Conservation (phyloP, 108 stramenopile genomes). For the Aureococcus anophagefferens region DNA sequence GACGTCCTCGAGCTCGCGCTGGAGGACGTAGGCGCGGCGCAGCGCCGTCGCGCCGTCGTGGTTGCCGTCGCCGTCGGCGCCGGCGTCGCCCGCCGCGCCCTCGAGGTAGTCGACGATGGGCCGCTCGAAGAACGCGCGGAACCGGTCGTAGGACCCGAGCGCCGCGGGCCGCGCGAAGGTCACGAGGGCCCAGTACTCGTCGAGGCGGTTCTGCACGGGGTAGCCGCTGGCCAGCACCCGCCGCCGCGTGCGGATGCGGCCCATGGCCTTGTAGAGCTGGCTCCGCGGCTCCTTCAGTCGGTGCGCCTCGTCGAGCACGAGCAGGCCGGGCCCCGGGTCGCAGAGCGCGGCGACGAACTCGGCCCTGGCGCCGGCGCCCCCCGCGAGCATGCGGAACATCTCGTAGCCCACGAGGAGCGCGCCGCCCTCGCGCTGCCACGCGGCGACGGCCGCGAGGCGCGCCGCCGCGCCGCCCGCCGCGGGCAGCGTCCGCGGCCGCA, state of each 20-base stretch:
- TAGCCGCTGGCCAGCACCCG: constrained; percentile 10
- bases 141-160: not conserved
- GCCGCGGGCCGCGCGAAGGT: constrained; percentile 2
- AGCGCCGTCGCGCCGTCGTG: not conserved
- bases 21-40: not conserved
- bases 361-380: not conserved
- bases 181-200: constrained; percentile 15
- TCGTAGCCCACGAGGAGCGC: constrained; percentile 9
- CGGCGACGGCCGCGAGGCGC: not conserved
- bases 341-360: not conserved
- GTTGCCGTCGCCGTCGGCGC: not conserved
- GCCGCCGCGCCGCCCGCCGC: not conserved
- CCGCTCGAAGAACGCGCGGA: constrained; percentile 2
- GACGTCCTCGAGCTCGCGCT: not conserved
- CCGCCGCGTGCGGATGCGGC: constrained; percentile 1
- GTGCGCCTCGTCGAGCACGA: constrained; percentile 13
- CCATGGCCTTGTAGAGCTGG: constrained; percentile 7
- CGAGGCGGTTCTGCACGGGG: constrained; percentile 14
- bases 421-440: constrained; percentile 11
- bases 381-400: constrained; percentile 9
- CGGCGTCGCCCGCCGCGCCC: constrained; percentile 4
- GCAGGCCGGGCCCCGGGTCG: constrained; percentile 3
- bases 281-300: constrained; percentile 8
- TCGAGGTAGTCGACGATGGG: constrained; percentile 4
- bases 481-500: not conserved